Base-by-base conservation (phyloP, 1,284 basidiomycete species). In the Apiotrichum gamsii region DNA sequence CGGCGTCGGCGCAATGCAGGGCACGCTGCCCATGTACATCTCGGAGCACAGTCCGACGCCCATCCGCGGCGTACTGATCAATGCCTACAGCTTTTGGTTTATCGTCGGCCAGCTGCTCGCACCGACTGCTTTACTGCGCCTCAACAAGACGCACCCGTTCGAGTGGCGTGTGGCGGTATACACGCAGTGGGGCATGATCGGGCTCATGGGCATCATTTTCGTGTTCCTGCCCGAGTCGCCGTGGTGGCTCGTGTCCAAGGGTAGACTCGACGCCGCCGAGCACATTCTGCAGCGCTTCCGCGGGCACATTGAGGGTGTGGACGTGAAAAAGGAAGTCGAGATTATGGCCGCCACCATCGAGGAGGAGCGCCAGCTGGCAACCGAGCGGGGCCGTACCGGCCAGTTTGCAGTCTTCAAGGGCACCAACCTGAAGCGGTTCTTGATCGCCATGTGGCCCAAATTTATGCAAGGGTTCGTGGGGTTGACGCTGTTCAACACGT, bases 371-470 rank as follows among this genome's bases (percentile, higher is more conserved):
- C 42, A 47, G 29, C 38, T 24, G 35, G 51, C 42, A 13, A 15
- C 14, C 2, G 46, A 48, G 15, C 32, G 48, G 25, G 54, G 56
- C n/a, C 28, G 40, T 8, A 25, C 38, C 10, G 55, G 58, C 8
- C 42, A 48, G 8, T 30, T 58, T 23, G 55, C 53, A 15, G 54
- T 61, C 11, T 48, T 64, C 56, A 51, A 57, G 25, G 60, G 62
- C 2, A 49, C 56, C 23, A 54, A 61, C 39, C 41, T 47, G 6
- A 52, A 52, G 50, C 54, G 60, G 15, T 57, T 60, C 46, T 33
- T 64, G 9, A 64, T 64, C 29, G 62, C 51, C 14, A 48, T 51
- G 8, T 62, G 54, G 55, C 62, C 62, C 16, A 61, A 61, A 43
- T 51, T 58, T 11, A 43, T 56, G 13, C 58, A 60, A 49, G 56